These are phyloP conservation scores for Monosporascus sp. DNA, from an alignment of 2,329 filamentous ascomycete genomes.

Conservation along the genomic window DNA sequence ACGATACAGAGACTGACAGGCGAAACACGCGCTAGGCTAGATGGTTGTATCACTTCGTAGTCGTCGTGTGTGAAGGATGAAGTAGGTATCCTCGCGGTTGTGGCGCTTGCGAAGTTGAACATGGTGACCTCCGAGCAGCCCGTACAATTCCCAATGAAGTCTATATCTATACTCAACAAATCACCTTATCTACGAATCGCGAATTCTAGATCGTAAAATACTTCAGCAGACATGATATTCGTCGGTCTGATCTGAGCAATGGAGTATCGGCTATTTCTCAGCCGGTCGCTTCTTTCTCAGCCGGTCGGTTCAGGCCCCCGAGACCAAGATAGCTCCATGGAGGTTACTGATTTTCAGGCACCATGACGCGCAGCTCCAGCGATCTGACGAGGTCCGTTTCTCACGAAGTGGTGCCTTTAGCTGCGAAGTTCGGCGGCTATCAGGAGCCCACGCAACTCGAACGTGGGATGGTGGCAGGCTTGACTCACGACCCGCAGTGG, in stretches of 20 bases:
- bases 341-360: background rate
- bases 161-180: background rate
- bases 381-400: background rate
- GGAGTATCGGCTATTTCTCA: background rate
- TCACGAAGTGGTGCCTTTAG: background rate
- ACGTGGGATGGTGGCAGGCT: conserved; percentile 7
- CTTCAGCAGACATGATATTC: background rate
- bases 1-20: no score
- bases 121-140: background rate
- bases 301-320: background rate
- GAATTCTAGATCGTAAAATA: background rate
- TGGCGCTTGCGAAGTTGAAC: background rate
- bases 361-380: background rate
- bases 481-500: conserved; percentile 12
- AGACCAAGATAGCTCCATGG: background rate
- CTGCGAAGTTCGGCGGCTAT: conserved; percentile 24
- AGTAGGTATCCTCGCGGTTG: background rate
- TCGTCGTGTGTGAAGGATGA: background rate
- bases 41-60: no score
- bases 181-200: background rate
- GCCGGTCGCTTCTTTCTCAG: no score
- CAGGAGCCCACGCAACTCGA: conserved; percentile 5
- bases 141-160: no score
- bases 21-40: no score
- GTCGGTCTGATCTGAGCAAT: background rate